Evolutionary conservation across 208 protist species (phyloP), one percentile per base, ranked within the genome.

Genomic region (Zelonia costaricensis): DNA sequence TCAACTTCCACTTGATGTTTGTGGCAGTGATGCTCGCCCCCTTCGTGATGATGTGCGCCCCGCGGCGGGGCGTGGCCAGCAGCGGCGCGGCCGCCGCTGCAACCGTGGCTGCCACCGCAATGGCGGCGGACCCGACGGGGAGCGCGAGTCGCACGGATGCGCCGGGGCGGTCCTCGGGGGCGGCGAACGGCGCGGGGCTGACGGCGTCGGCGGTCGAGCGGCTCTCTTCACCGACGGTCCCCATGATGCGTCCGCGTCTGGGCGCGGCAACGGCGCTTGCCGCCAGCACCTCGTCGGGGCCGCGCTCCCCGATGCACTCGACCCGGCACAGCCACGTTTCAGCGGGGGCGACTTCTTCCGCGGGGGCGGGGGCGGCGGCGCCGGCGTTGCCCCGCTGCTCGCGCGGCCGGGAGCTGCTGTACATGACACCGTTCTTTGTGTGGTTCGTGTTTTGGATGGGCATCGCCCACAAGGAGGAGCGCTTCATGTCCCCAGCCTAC

Each of bases 391-490:
- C 16, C n/a, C 55, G 55, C 22, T 48, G 27, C 48, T 77, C 76
- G 20, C 63, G 69, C 10, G 53, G 56, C 3, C 72, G 83, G 25
- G 55, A 68, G 52, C 61, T 92, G 35, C 60, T 84, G n/a, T 87
- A 82, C 66, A 68, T 93, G 9, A 65, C 69, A 9, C 87, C 94
- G 13, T 95, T 94, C 43, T 95, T 86, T 48, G 25, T 97, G 15
- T 97, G 93, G 93, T 76, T 97, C 40, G 38, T 20, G 15, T 93
- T 98, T 40, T 97, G 97, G 87, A 65, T 87, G 4, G 56, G 56
- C 22, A 61, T 97, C 36, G 74, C 94, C n/a, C 95, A 98, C 78
- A 98, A 98, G 73, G 97, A 98, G 54, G 95, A 98, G 73, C 84
- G 92, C 30, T 98, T 99, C 69, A 78, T 99, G 72, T 81, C 87